Conservation (phyloP, 2,329 filamentous ascomycete genomes). For the Cadophora malorum region DNA sequence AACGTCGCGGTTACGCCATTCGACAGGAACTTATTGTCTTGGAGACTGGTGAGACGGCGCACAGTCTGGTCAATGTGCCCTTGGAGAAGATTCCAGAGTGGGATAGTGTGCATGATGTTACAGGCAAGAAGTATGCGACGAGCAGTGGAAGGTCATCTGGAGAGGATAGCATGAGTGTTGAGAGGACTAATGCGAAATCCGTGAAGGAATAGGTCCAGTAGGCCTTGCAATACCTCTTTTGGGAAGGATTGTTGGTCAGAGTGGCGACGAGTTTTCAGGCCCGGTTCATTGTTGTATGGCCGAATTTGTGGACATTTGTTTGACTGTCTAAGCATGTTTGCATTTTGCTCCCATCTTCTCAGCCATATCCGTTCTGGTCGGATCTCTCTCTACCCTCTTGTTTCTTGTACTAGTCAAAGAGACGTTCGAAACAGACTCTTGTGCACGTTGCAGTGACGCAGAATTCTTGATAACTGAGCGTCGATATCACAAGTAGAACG, state of each 20-base stretch:
- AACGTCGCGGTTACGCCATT: constrained; percentile 58
- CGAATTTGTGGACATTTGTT: neutral
- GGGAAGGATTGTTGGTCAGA: neutral
- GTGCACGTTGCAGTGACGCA: no score
- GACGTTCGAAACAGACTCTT: no score
- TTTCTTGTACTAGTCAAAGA: no score
- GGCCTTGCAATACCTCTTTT: neutral
- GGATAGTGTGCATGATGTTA: constrained; percentile 63
- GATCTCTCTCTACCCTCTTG: no score
- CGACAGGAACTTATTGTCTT: constrained; percentile 60
- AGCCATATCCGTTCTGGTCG: neutral
- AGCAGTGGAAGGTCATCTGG: neutral
- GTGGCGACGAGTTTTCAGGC: neutral
- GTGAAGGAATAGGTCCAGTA: neutral
- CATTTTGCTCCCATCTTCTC: neutral
- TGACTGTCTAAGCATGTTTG: neutral
- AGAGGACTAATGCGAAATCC: neutral
- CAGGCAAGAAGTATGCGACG: constrained; percentile 20
- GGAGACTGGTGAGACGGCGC: constrained; percentile 53
- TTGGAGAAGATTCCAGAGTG: constrained; percentile 57
- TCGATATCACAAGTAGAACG: neutral
- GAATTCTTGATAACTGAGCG: no score
- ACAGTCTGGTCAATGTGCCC: constrained; percentile 60
- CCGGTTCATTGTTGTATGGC: neutral
- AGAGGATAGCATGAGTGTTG: neutral